Base-by-base conservation (phyloP, 768 basidiomycete species). In the Phallus indusiatus region DNA sequence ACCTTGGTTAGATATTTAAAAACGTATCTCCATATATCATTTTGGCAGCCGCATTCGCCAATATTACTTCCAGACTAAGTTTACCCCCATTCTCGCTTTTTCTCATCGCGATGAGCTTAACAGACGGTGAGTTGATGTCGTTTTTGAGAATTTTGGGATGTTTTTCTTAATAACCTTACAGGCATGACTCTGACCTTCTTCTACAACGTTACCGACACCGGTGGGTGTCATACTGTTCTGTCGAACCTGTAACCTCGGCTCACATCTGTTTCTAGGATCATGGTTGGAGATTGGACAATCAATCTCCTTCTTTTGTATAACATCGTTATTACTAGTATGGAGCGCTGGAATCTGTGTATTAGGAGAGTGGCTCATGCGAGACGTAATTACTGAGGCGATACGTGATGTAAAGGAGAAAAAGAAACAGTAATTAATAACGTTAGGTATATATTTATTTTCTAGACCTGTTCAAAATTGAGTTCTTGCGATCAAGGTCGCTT, bases 281-380 rank as follows among this genome's bases (percentile, higher is more conserved):
- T 94, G 91, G 91, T 73, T 93, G 59, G 88, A 94, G 67, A 94
- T 92, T 55, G 90, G 91, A 6, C 87, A 90, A 66, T 85, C 88
- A 0, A 91, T 94, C 68, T 90, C 81, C 53, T 91, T 92, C 73
- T 94, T 91, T 71, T 86, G 85, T 64, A 89, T 93, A 61, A 82
- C 88, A 1, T 90, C 88, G 1, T 71, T 92, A 37, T 73, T 94
- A 56, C 75, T 89, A 46, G 75, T 90, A 4, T 92, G 88, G 82
- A 85, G 86, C 0, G 87, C 85, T 24, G 88, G 82, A 1, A 81
- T 93, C 20, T 86, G 86, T 61, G 81, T 81, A 0, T 73, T 78
- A 4, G 90, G 90, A 42, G 89, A 90, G 68, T 75, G 79, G 65
- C 70, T 92, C 48, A 83, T 90, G 81, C 21, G 33, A 24, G 49